A percentile compares a stretch with the other conserved stretches of the same genome.
phyloP scores from a whole-genome alignment of 1,139 yeast genomes.

The Hansenula sp. region DNA sequence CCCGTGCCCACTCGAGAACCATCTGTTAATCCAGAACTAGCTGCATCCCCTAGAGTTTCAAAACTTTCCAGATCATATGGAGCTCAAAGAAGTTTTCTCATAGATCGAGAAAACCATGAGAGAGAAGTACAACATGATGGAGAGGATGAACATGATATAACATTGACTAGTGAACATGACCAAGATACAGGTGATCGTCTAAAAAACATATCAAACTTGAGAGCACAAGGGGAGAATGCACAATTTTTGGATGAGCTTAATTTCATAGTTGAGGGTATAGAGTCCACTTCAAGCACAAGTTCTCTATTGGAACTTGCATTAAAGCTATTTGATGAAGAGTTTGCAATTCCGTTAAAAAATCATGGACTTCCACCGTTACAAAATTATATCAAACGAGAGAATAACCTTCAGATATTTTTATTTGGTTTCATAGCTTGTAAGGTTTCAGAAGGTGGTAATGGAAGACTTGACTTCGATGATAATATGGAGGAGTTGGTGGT shows the following conservation, averaged over 20 bases:
- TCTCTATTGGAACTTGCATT: slow-evolving; percentile 26
- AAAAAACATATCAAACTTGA: slow-evolving; percentile 23
- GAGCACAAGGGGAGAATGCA: slow-evolving; percentile 33
- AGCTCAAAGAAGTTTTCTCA: slow-evolving; percentile 21
- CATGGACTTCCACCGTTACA: slow-evolving; percentile 5
- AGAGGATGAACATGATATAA: not conserved
- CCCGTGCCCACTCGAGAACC: no score
- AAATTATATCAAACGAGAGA: slow-evolving; percentile 1
- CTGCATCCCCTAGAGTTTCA: slow-evolving; percentile 1
- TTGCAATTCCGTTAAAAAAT: slow-evolving; percentile 16
- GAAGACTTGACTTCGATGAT: slow-evolving; percentile 10
- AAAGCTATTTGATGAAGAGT: slow-evolving; percentile 21
- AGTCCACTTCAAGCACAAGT: slow-evolving; percentile 9
- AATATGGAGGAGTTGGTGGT: slow-evolving; percentile 9
- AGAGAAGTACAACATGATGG: slow-evolving; percentile 4
- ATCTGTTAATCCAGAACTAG: no score
- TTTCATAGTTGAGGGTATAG: slow-evolving; percentile 33
- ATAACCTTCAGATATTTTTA: slow-evolving; percentile 5
- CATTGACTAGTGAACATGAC: not conserved
- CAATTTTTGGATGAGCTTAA: slow-evolving; percentile 30
- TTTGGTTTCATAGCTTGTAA: slow-evolving; percentile 12
- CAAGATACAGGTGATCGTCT: slow-evolving; percentile 3
- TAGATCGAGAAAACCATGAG: slow-evolving; percentile 4
- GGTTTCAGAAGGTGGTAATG: slow-evolving; percentile 10
- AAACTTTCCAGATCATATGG: slow-evolving; percentile 20